Evolutionary conservation across 2,329 filamentous ascomycete genomes (phyloP).

Genomic region (Exserohilum rostratum): DNA sequence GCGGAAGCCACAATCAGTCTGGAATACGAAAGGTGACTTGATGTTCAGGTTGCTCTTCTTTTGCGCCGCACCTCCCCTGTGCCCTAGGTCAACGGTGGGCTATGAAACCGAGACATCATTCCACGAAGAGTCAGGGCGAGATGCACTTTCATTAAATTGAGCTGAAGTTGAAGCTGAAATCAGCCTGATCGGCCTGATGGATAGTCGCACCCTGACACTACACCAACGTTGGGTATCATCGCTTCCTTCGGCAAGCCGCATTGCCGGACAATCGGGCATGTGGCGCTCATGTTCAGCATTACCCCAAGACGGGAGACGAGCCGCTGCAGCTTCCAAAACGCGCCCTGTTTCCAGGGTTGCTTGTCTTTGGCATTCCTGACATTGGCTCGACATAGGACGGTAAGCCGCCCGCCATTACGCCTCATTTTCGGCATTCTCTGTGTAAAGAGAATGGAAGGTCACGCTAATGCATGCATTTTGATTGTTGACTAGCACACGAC

Average conservation of each 20-base stretch:
- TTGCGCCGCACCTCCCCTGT: not conserved
- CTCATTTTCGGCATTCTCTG: not conserved
- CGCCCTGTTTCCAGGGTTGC: not conserved
- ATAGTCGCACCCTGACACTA: not conserved
- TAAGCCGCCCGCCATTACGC: not conserved
- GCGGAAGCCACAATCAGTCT: not conserved
- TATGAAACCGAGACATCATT: conserved; percentile 3
- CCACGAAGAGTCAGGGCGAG: not conserved
- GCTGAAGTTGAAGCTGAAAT: not conserved
- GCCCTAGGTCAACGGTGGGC: not conserved
- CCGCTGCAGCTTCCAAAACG: not conserved
- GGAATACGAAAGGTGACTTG: not conserved
- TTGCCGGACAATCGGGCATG: not conserved
- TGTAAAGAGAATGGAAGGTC: not conserved
- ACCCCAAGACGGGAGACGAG: not conserved
- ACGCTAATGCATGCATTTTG: conserved; percentile 2
- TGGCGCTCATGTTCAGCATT: not conserved
- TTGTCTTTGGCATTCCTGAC: not conserved
- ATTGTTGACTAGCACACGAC: conserved; percentile 8
- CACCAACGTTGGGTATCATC: not conserved
- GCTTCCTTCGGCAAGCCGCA: conserved; percentile 3
- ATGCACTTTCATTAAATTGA: not conserved
- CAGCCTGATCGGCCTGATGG: not conserved
- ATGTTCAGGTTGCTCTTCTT: not conserved
- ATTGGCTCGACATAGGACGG: not conserved